These are phyloP conservation scores for Aspergillus ochraceoroseus DNA, from an alignment of 2,329 filamentous ascomycete species.

Conservation along the genomic window DNA sequence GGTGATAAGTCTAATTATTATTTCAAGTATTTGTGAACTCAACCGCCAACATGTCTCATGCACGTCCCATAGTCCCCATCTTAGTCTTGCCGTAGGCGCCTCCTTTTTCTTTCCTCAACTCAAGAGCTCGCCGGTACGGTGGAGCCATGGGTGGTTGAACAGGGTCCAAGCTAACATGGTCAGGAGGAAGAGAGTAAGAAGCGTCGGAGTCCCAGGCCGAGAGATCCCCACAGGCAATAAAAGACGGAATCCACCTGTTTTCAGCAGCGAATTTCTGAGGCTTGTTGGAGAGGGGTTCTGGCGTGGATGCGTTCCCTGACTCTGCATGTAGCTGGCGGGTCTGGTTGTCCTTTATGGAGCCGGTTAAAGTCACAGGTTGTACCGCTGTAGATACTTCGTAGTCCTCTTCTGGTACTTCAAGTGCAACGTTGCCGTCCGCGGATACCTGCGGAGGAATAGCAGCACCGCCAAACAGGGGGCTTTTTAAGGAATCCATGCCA, in stretches of 20 bases:
- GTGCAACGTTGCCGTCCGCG: constrained; percentile 31
- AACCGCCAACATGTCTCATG: too few relatives aligned
- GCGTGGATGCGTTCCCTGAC: constrained; percentile 33
- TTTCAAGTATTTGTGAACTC: too few relatives aligned
- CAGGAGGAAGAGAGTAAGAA: constrained; percentile 81
- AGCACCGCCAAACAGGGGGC: constrained; percentile 41
- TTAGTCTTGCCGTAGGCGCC: constrained; percentile 73
- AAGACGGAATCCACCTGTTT: constrained; percentile 81
- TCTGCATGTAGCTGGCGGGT: constrained; percentile 42
- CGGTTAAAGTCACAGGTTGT: constrained; percentile 3
- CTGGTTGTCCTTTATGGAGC: constrained; percentile 22
- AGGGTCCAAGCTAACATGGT: constrained; percentile 81
- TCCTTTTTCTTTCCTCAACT: constrained; percentile 70
- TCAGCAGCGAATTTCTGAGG: constrained; percentile 38
- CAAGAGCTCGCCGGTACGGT: constrained; percentile 85
- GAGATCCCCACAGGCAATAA: constrained; percentile 94
- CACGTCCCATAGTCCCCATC: constrained; percentile 25
- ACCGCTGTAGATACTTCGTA: constrained; percentile 35
- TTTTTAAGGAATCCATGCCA: constrained; percentile 39
- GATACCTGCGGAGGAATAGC: constrained; percentile 27
- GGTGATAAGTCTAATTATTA: too few relatives aligned
- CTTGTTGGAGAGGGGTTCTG: constrained; percentile 21
- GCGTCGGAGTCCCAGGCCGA: constrained; percentile 94
- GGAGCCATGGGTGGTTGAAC: constrained; percentile 94
- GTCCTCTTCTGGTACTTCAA: constrained; percentile 39